phyloP scores from a whole-genome alignment of 257 asterid species.

The Solanum neorickii region DNA sequence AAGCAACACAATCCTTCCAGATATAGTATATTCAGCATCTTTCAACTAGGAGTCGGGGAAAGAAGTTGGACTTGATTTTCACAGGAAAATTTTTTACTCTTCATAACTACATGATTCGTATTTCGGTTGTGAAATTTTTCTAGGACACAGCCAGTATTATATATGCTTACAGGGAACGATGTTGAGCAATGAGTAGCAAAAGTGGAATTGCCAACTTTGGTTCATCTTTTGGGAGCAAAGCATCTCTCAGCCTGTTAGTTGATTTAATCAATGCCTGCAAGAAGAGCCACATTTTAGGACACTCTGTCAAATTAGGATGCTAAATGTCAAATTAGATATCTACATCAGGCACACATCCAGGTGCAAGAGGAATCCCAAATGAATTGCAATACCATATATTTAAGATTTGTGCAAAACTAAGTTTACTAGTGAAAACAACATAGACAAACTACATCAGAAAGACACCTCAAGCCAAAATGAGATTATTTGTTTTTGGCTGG shows the following conservation, averaged over 20 bases:
- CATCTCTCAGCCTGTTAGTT: conserved; percentile 86
- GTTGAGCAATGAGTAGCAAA: conserved; percentile 86
- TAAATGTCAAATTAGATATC: neutral
- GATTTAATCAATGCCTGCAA: conserved; percentile 92
- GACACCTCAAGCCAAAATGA: neutral
- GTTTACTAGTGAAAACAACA: neutral
- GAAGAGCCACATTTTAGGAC: neutral
- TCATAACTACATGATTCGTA: neutral
- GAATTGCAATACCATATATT: neutral
- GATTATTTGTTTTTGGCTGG: neutral
- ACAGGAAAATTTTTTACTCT: neutral
- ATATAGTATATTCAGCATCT: neutral
- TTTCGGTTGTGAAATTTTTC: neutral
- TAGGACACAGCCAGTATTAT: neutral
- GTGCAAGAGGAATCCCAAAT: neutral
- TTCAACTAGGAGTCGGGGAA: neutral
- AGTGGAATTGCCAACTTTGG: conserved; percentile 92
- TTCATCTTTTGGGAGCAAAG: conserved; percentile 85
- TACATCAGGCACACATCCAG: neutral
- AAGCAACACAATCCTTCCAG: neutral
- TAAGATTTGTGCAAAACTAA: neutral
- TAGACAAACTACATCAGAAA: neutral
- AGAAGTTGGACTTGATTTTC: neutral
- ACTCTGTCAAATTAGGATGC: neutral
- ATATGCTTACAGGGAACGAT: conserved; percentile 80